phyloP scores from a whole-genome alignment of 2,329 filamentous ascomycete genomes.

The Fusarium illudens region DNA sequence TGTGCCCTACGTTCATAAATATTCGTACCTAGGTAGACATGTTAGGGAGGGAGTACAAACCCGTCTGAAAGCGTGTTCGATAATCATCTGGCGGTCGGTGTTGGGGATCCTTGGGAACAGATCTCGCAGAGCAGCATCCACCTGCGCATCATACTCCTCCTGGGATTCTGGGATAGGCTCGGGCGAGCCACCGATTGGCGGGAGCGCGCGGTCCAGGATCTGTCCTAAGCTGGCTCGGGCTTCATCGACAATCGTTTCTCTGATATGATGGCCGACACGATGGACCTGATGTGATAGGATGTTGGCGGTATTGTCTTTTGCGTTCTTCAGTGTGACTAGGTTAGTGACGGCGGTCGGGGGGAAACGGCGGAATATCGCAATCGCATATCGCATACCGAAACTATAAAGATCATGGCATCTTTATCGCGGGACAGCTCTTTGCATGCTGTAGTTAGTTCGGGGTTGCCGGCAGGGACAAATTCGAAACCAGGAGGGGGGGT shows the following conservation, averaged over 20 bases:
- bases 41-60: slow-evolving; percentile 50
- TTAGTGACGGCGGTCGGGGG: slow-evolving; percentile 12
- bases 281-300: slow-evolving; percentile 62
- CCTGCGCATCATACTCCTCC: slow-evolving; percentile 68
- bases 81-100: slow-evolving; percentile 69
- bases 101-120: slow-evolving; percentile 72
- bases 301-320: slow-evolving; percentile 44
- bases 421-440: slow-evolving; percentile 71
- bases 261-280: slow-evolving; percentile 68
- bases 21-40: slow-evolving; percentile 8
- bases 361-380: not conserved
- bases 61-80: slow-evolving; percentile 70
- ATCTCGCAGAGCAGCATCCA: slow-evolving; percentile 68
- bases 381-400: slow-evolving; percentile 60
- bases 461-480: slow-evolving; percentile 70
- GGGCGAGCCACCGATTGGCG: slow-evolving; percentile 48
- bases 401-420: slow-evolving; percentile 72
- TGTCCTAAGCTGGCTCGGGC: slow-evolving; percentile 50
- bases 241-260: slow-evolving; percentile 66
- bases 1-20: slow-evolving; percentile 52
- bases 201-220: slow-evolving; percentile 33
- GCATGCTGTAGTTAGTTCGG: slow-evolving; percentile 66
- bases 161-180: slow-evolving; percentile 69
- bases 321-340: slow-evolving; percentile 37
- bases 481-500: slow-evolving; percentile 68